Base-by-base conservation (phyloP, 2,329 filamentous ascomycete species). In the Lomentospora prolificans region DNA sequence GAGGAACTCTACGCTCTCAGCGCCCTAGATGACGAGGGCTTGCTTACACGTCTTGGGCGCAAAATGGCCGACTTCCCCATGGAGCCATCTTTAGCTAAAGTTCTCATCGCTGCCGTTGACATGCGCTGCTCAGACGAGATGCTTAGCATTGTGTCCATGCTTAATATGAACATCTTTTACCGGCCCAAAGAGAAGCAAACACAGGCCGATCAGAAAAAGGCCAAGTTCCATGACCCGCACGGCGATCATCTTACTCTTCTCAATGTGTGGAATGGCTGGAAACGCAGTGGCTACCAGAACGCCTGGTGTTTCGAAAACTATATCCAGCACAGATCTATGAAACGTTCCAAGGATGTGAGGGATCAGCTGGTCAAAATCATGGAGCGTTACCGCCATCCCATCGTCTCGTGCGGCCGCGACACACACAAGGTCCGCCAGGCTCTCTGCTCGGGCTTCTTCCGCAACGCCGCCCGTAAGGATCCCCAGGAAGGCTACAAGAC, bases 1-100 rank as follows among this genome's bases (percentile, higher is more conserved):
- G 95, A 99, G 71, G 94, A 97, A 67, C 77, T 99, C 0, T 99
- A 99, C 65, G 90, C 90, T 0, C 75, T 99, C 9, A 90, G 87
- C 3, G 92, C 92, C 0, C 77, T 99, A 0, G 94, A 99, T 61
- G 92, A 99, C 64, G 94, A 99, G 77, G 94, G 94, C 12, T 78
- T 99, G 0, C 75, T 99, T 2, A 99, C 94, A 0, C 84, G 94
- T 5, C 79, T 96, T 1, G 94, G 94, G 6, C 84, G 94, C 50
- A 95, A 96, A 69, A 97, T 99, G 92, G 91, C 94, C 9, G 92
- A 99, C 66, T 97, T 97, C 69, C 94, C 94, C 0, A 97, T 97
- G 90, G 91, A 97, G 57, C 94, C 94, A 0, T 84, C 89, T 0
- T 78, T 97, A 0, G 89, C 91, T 55, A 99, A 97, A 69, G 85